A percentile compares a stretch with the other conserved stretches of the same genome.
These are phyloP conservation scores for Drechmeria coniospora DNA, from an alignment of 2,329 filamentous ascomycete genomes.

Conservation along the genomic window DNA sequence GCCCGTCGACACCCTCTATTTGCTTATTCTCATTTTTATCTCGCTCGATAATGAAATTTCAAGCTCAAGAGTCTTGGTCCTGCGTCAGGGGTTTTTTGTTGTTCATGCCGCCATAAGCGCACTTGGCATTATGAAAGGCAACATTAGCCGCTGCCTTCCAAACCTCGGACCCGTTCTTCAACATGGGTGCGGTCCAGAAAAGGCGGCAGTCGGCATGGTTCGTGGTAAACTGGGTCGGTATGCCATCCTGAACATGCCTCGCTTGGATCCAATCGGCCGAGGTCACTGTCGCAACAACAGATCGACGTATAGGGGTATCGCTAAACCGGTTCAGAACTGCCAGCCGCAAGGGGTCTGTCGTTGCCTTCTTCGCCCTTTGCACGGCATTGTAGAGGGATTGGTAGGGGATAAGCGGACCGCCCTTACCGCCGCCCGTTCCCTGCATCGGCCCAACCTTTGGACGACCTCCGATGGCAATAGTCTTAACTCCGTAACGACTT, in stretches of 20 bases:
- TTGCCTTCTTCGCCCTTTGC: slow-evolving; percentile 12
- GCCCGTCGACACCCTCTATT: no score
- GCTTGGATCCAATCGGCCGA: slow-evolving; percentile 23
- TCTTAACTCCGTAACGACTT: slow-evolving; percentile 35
- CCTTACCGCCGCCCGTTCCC: slow-evolving; percentile 38
- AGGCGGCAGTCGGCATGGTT: slow-evolving; percentile 34
- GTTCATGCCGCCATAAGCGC: slow-evolving; percentile 19
- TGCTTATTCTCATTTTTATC: no score
- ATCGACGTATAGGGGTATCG: slow-evolving; percentile 17
- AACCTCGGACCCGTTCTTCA: slow-evolving; percentile 26
- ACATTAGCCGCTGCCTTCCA: slow-evolving; percentile 29
- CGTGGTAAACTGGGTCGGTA: slow-evolving; percentile 31
- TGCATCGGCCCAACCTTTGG: slow-evolving; percentile 33
- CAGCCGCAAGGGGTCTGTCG: no score
- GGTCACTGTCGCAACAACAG: slow-evolving; percentile 19
- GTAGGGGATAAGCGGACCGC: slow-evolving; percentile 25
- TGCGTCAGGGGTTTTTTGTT: no score
- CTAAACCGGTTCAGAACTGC: slow-evolving; percentile 16
- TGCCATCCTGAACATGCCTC: slow-evolving; percentile 20
- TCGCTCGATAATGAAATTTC: no score
- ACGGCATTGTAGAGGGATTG: slow-evolving; percentile 9
- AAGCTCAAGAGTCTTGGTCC: no score
- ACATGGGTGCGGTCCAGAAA: slow-evolving; percentile 33
- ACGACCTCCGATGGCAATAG: slow-evolving; percentile 33
- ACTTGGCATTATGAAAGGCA: slow-evolving; percentile 25